Evolutionary conservation across 202 grass and related monocot genomes (phyloP).

Genomic region (Dendrocalamus latiflorus): DNA sequence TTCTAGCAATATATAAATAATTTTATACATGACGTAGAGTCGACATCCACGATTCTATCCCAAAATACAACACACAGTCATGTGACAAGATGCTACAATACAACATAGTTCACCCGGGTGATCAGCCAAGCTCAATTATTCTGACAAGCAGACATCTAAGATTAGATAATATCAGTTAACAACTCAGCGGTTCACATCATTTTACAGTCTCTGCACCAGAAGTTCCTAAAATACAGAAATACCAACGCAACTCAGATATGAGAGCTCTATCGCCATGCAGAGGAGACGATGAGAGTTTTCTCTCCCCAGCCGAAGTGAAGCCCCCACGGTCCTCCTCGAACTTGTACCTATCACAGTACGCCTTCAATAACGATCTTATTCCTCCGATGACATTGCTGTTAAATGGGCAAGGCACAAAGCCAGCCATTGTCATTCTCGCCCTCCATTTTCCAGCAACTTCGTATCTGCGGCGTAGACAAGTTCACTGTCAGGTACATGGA

Average conservation of each 20-base stretch:
- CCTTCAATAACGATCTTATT: conserved; percentile 61
- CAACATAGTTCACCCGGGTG: conserved; percentile 20
- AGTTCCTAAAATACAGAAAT: conserved; percentile 41
- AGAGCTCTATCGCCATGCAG: conserved; percentile 69
- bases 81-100: conserved; percentile 16
- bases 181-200: conserved; percentile 17
- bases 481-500: not conserved
- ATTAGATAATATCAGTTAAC: conserved; percentile 35
- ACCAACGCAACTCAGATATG: conserved; percentile 22
- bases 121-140: conserved; percentile 45
- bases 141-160: conserved; percentile 32
- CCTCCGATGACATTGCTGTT: conserved; percentile 48
- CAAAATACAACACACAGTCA: conserved; percentile 32
- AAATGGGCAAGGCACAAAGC: conserved; percentile 60
- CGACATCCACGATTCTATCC: conserved; percentile 29
- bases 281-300: conserved; percentile 77
- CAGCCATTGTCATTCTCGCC: conserved; percentile 93
- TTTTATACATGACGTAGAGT: conserved; percentile 34
- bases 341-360: conserved; percentile 76
- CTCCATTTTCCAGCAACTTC: conserved; percentile 97
- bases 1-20: conserved; percentile 22
- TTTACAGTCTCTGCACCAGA: conserved; percentile 43
- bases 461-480: conserved; percentile 50
- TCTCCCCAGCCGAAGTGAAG: conserved; percentile 94
- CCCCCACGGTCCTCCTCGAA: conserved; percentile 65